These are phyloP conservation scores for Elaphomyces granulatus DNA, from an alignment of 495 filamentous ascomycete genomes.

Conservation along the genomic window DNA sequence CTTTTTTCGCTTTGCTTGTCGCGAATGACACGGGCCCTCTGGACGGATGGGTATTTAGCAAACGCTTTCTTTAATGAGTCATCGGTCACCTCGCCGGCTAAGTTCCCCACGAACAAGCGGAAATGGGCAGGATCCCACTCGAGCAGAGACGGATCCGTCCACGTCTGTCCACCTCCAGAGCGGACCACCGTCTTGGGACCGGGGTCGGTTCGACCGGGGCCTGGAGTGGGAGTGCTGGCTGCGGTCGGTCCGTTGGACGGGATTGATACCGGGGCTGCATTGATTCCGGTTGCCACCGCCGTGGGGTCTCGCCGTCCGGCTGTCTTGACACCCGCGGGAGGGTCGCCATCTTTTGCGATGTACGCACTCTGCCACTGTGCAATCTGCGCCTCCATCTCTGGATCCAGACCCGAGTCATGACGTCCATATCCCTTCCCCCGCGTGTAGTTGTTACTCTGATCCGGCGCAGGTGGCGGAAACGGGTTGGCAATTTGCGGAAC, in stretches of 20 bases:
- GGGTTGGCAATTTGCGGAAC: slow-evolving; percentile 76
- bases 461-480: slow-evolving; percentile 51
- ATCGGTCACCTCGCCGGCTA: slow-evolving; percentile 97
- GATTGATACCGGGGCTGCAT: slow-evolving; percentile 31
- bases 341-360: slow-evolving; percentile 38
- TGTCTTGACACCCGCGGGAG: slow-evolving; percentile 15
- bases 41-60: slow-evolving; percentile 67
- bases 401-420: slow-evolving; percentile 47
- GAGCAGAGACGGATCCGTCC: slow-evolving; percentile 71
- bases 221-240: slow-evolving; percentile 26
- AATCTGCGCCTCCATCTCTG: slow-evolving; percentile 83
- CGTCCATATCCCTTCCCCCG: slow-evolving; percentile 31
- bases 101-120: slow-evolving; percentile 87
- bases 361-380: slow-evolving; percentile 97
- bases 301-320: slow-evolving; percentile 9
- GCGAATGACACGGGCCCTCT: slow-evolving; percentile 86
- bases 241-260: slow-evolving; percentile 21
- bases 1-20: slow-evolving; percentile 94
- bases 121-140: slow-evolving; percentile 97
- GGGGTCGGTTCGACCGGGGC: slow-evolving; percentile 29
- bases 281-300: slow-evolving; percentile 27
- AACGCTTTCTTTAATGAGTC: slow-evolving; percentile 92
- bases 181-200: slow-evolving; percentile 64
- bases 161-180: slow-evolving; percentile 76
- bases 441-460: too few species aligned